Evolutionary conservation across 2,329 filamentous ascomycete genomes (phyloP), one percentile per base, ranked within the genome.

Genomic region (Didymella keratinophila): DNA sequence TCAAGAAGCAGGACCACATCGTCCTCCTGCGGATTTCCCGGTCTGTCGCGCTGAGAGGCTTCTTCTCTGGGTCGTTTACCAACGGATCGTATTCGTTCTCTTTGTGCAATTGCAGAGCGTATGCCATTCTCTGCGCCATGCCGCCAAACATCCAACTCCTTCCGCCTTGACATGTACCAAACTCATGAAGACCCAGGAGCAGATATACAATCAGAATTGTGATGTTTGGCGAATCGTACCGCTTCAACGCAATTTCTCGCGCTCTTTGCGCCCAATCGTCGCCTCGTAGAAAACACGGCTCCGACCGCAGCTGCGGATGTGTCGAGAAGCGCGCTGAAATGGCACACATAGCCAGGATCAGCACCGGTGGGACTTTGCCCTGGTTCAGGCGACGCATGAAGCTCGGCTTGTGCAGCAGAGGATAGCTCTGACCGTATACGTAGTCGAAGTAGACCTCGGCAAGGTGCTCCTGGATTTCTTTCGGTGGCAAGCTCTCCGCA

Each of bases 1-100:
- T 97, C 56, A 97, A 78, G 71, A 97, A 97, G 73, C 94, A 98
- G 12, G 93, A 91, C 95, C 95, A 99, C 94, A 99, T 98, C 2
- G 93, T 95, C 56, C 95, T 86, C 66, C 95, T 83, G 60, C 95
- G 86, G 52, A 98, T 97, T 75, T 99, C 95, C 27, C 92, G 89
- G 75, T 98, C 95, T 16, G 93, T 92, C 67, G 95, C 95, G 72
- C 92, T 97, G 51, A 95, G 84, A 62, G 89, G 86, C 2, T 84
- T 83, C 12, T 84, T 82, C 36, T 80, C 80, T 20, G 84, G 83
- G 39, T 85, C 85, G n/a, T 83, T 81, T n/a, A 84, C 84, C 34
- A 86, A 78, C 0, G 91, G 90, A 66, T 96, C 92, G 70, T 90
- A 87, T 62, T 96, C 92, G 27, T 97, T 83, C 74, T 98, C 95